Evolutionary conservation across 768 basidiomycete genomes (phyloP).

Genomic region (Podaxis pistillaris): DNA sequence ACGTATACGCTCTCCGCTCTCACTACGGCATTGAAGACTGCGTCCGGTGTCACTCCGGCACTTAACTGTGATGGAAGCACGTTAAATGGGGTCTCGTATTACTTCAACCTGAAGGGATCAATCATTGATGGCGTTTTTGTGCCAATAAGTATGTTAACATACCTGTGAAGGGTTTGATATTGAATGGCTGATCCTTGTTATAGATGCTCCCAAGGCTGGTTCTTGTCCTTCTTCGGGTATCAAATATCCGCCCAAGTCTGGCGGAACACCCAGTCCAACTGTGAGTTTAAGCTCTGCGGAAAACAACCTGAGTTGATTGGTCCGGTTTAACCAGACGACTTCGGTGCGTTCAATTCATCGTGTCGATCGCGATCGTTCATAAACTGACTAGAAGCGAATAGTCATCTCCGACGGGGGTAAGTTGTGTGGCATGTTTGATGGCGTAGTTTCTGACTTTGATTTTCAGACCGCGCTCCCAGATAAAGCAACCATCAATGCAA

Average conservation of each 20-base stretch:
- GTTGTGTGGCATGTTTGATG: conserved; percentile 1
- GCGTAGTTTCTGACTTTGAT: not conserved
- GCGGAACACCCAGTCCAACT: conserved; percentile 26
- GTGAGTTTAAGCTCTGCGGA: conserved; percentile 19
- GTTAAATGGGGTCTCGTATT: conserved; percentile 50
- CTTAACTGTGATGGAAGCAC: conserved; percentile 30
- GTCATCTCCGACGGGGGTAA: conserved; percentile 19
- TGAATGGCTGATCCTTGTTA: not conserved
- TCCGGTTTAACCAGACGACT: not conserved
- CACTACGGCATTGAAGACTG: conserved; percentile 51
- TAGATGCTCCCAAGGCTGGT: conserved; percentile 50
- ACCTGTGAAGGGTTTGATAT: not conserved
- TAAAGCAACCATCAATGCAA: conserved; percentile 45
- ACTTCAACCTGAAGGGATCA: conserved; percentile 66
- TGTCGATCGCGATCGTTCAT: not conserved
- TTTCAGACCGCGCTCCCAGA: conserved; percentile 34
- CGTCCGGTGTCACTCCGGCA: conserved; percentile 49
- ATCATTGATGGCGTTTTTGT: conserved; percentile 63
- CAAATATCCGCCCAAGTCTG: conserved; percentile 57
- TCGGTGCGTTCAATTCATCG: not conserved
- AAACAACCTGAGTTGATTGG: not conserved
- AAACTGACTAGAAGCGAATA: not conserved
- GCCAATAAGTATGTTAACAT: conserved; percentile 46
- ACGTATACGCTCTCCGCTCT: conserved; percentile 60
- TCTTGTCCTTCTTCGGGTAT: conserved; percentile 58